Conservation (phyloP, 495 filamentous ascomycete genomes). For the Lepidopterella palustris region DNA sequence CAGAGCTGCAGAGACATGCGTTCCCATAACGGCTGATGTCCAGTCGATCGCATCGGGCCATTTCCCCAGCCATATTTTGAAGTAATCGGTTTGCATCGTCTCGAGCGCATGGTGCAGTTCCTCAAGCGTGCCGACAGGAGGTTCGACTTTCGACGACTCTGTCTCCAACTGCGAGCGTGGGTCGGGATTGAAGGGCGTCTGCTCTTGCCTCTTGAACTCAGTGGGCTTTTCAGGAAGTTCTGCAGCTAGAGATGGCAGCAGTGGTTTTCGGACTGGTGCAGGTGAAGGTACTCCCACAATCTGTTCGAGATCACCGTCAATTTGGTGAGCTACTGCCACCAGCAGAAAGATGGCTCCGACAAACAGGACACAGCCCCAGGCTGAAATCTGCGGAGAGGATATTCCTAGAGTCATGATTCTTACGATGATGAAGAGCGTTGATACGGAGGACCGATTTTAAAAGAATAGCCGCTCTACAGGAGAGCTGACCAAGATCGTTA, state of each 20-base stretch:
- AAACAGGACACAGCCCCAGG: neutral
- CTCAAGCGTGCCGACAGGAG: conserved; percentile 50
- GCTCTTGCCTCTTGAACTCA: neutral
- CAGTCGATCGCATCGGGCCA: conserved; percentile 91
- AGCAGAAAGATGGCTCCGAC: neutral
- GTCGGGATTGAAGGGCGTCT: neutral
- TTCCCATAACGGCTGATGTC: conserved; percentile 83
- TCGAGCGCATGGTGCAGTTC: conserved; percentile 35
- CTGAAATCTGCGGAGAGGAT: neutral
- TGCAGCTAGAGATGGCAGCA: too few relatives aligned
- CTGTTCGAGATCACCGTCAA: too few relatives aligned
- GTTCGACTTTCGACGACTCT: neutral
- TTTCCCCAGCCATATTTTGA: conserved; percentile 66
- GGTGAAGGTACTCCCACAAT: too few relatives aligned
- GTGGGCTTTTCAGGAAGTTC: too few relatives aligned
- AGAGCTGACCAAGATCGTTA: neutral
- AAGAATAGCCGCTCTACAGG: conserved; percentile 13
- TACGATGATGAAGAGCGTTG: neutral
- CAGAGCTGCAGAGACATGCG: conserved; percentile 66
- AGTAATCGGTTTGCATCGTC: conserved; percentile 70
- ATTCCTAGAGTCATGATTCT: neutral
- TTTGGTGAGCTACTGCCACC: neutral
- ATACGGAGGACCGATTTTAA: neutral
- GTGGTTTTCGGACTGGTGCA: too few relatives aligned
- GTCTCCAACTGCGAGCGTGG: neutral